phyloP scores from a whole-genome alignment of 225 moss, liverwort and hornwort species.

The Bryum argenteum region DNA sequence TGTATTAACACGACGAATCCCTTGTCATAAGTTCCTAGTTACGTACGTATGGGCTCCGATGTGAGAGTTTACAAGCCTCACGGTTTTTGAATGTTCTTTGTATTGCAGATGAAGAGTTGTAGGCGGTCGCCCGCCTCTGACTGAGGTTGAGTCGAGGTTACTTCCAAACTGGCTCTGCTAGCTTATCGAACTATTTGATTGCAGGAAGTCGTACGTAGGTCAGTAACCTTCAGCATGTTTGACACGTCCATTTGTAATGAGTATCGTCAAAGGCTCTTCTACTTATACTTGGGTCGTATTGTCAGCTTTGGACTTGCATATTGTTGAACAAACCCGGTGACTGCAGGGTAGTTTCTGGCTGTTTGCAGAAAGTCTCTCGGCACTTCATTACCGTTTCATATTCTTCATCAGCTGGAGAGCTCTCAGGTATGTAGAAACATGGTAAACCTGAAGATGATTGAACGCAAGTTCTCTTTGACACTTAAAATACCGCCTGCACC shows the following conservation, averaged over 20 bases:
- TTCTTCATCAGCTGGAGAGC: neutral
- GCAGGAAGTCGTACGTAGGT: neutral
- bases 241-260: neutral
- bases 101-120: neutral
- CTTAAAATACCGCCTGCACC: too few relatives aligned
- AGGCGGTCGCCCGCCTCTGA: neutral
- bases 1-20: too few relatives aligned
- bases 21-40: too few relatives aligned
- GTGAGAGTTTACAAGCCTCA: too few relatives aligned
- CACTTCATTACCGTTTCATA: too few relatives aligned
- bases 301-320: neutral
- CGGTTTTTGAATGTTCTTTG: neutral
- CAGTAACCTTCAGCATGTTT: neutral
- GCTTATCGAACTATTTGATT: neutral
- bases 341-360: neutral
- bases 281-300: neutral
- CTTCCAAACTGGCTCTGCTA: neutral
- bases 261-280: neutral
- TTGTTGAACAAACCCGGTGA: neutral
- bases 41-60: neutral
- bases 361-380: neutral
- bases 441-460: neutral
- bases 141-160: neutral
- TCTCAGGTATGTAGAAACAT: too few relatives aligned
- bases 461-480: neutral